Evolutionary conservation across 805 yeast genomes (phyloP).

Genomic region (Kodamaea lidongshanica): DNA sequence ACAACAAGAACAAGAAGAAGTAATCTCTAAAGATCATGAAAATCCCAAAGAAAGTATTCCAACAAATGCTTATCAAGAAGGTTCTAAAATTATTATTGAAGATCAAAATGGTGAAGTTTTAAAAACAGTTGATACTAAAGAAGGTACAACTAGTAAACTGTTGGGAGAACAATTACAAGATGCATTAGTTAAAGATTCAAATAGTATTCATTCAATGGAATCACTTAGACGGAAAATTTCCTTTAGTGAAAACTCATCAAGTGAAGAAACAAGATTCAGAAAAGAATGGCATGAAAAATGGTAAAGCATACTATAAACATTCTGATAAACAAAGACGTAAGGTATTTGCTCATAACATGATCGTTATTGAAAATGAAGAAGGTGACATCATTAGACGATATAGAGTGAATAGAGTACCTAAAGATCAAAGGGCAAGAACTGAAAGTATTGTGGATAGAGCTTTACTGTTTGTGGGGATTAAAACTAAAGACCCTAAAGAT

Average conservation of each 20-base stretch:
- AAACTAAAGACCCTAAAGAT: too few species aligned
- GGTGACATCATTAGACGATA: slow-evolving; percentile 89
- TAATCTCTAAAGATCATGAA: too few species aligned
- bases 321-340: slow-evolving; percentile 27
- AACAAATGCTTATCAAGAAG: slow-evolving; percentile 53
- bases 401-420: slow-evolving; percentile 52
- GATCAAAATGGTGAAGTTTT: slow-evolving; percentile 80
- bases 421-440: slow-evolving; percentile 20
- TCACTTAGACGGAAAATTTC: slow-evolving; percentile 35
- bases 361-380: slow-evolving; percentile 82
- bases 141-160: slow-evolving; percentile 13
- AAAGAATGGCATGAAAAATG: slow-evolving; percentile 12
- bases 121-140: slow-evolving; percentile 39
- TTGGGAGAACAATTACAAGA: slow-evolving; percentile 4
- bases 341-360: slow-evolving; percentile 68
- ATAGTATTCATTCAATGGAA: slow-evolving; percentile 34
- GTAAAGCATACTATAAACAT: slow-evolving; percentile 25
- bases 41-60: slow-evolving; percentile 20
- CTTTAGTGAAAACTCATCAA: slow-evolving; percentile 10
- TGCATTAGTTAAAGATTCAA: slow-evolving; percentile 1
- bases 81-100: slow-evolving; percentile 65
- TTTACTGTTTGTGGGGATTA: slow-evolving; percentile 46
- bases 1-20: slow-evolving; percentile 5
- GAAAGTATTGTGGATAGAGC: slow-evolving; percentile 41
- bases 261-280: slow-evolving; percentile 7